Evolutionary conservation across 176 grass and related monocot species (phyloP).

Genomic region (Oryza longistaminata): DNA sequence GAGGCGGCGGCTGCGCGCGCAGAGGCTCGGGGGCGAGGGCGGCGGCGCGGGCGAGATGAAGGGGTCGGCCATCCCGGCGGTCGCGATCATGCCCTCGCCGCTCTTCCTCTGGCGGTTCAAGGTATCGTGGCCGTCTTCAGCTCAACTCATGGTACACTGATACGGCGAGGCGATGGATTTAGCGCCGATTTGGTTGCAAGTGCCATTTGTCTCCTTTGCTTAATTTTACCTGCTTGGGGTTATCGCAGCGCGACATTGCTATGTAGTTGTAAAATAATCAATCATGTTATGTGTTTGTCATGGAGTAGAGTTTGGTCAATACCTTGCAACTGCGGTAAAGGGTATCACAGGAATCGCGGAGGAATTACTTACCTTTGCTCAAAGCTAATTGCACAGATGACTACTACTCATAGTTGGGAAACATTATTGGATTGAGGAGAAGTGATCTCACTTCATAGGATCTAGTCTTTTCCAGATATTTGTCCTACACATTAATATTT

Average conservation of each 20-base stretch:
- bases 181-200: background rate
- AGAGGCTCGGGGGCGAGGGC: background rate
- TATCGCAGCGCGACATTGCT: background rate
- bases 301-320: background rate
- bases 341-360: background rate
- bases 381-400: background rate
- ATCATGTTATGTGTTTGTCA: background rate
- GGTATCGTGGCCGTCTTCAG: slow-evolving; percentile 35
- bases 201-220: background rate
- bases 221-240: background rate
- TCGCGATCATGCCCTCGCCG: slow-evolving; percentile 75
- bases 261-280: background rate
- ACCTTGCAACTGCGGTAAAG: background rate
- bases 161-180: background rate
- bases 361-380: background rate
- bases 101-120: slow-evolving; percentile 91
- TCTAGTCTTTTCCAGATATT: background rate
- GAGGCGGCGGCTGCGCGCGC: background rate
- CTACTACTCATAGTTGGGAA: background rate
- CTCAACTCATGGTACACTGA: background rate
- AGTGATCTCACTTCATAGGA: background rate
- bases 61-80: slow-evolving; percentile 54
- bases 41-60: slow-evolving; percentile 63
- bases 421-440: background rate
- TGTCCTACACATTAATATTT: background rate